phyloP scores from a whole-genome alignment of 352 stramenopile species.

The Hyaloperonospora arabidopsidis region DNA sequence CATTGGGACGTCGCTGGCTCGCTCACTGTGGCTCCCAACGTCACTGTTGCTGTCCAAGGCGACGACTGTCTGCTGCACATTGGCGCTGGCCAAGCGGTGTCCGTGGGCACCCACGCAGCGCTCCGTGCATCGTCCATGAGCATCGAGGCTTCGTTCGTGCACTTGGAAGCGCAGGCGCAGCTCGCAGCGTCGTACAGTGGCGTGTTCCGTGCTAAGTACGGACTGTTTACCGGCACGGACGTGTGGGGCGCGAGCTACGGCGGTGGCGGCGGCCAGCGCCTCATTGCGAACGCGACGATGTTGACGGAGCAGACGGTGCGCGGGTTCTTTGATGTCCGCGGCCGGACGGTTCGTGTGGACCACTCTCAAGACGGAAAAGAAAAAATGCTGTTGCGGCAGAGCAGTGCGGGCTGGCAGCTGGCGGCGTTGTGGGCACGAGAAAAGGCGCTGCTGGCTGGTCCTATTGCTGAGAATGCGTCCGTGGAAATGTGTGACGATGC shows the following conservation, averaged over 20 bases:
- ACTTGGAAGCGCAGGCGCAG: constrained; percentile 33
- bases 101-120: constrained; percentile 26
- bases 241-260: constrained; percentile 46
- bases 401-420: constrained; percentile 47
- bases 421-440: constrained; percentile 39
- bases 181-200: constrained; percentile 34
- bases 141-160: constrained; percentile 57
- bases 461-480: constrained; percentile 9
- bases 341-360: constrained; percentile 17
- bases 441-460: constrained; percentile 22
- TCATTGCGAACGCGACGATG: constrained; percentile 33
- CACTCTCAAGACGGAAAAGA: constrained; percentile 22
- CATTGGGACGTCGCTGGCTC: constrained; percentile 56
- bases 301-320: constrained; percentile 27
- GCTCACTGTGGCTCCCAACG: constrained; percentile 31
- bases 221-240: constrained; percentile 33
- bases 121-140: constrained; percentile 41
- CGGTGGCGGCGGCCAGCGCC: constrained; percentile 41
- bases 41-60: constrained; percentile 35
- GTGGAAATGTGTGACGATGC: constrained; percentile 11
- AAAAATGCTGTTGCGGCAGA: constrained; percentile 30
- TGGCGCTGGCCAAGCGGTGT: constrained; percentile 46
- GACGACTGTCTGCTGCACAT: constrained; percentile 53
- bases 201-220: constrained; percentile 18
- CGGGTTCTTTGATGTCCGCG: constrained; percentile 47